A percentile compares a stretch with the other conserved stretches of the same genome.
Conservation (phyloP, 2,329 filamentous ascomycete genomes). For the Mollisia scopiformis region DNA sequence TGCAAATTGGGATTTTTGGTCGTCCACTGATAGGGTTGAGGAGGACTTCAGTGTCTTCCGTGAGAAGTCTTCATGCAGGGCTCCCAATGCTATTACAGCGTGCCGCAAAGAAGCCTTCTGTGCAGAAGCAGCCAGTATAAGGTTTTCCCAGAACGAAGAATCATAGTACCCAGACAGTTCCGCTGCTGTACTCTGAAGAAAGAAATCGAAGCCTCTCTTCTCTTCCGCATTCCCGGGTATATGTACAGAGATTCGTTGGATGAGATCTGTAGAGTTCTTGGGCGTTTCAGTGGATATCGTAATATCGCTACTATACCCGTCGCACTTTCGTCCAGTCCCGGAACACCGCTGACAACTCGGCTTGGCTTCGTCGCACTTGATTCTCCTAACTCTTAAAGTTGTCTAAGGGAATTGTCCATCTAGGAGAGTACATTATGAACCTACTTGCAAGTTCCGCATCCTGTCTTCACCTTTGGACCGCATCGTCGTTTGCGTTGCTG, state of each 20-base stretch:
- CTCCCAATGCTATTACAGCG: slow-evolving; percentile 23
- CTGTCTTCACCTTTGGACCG: slow-evolving; percentile 23
- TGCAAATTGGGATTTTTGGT: slow-evolving; percentile 17
- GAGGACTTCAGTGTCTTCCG: neutral
- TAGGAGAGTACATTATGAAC: slow-evolving; percentile 14
- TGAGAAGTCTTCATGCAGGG: slow-evolving; percentile 23
- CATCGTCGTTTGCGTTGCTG: slow-evolving; percentile 21
- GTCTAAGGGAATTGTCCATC: slow-evolving; percentile 14
- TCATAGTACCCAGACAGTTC: slow-evolving; percentile 29
- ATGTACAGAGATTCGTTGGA: slow-evolving; percentile 20
- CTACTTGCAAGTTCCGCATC: slow-evolving; percentile 27
- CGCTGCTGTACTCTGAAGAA: slow-evolving; percentile 23
- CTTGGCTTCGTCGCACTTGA: slow-evolving; percentile 31
- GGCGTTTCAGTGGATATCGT: slow-evolving; percentile 15
- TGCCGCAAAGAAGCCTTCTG: slow-evolving; percentile 21
- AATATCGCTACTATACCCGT: slow-evolving; percentile 26
- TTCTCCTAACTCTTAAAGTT: slow-evolving; percentile 22
- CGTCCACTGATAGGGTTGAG: slow-evolving; percentile 8
- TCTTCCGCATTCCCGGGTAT: slow-evolving; percentile 26
- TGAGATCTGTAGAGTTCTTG: slow-evolving; percentile 15
- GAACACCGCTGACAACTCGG: slow-evolving; percentile 26
- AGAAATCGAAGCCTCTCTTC: slow-evolving; percentile 28
- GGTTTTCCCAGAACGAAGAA: slow-evolving; percentile 21
- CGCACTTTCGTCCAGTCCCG: slow-evolving; percentile 27
- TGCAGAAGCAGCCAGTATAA: slow-evolving; percentile 17